These are phyloP conservation scores for Clonostachys chloroleuca DNA, from an alignment of 2,329 filamentous ascomycete species.

Conservation along the genomic window DNA sequence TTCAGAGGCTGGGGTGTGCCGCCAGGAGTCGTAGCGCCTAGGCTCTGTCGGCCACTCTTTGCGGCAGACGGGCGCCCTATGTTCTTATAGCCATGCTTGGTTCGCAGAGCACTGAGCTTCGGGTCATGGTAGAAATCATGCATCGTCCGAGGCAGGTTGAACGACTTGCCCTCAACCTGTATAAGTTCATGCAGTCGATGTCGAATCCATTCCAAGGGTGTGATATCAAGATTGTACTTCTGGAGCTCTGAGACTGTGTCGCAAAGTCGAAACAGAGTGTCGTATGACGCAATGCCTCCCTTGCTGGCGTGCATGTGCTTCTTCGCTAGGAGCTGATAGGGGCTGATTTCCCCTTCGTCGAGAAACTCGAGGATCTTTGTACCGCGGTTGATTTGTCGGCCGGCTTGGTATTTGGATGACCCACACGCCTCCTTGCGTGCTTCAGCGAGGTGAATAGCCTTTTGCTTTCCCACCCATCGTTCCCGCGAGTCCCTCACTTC, in stretches of 20 bases:
- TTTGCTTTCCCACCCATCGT: constrained; percentile 39
- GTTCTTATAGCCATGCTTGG: constrained; percentile 50
- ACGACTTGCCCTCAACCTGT: constrained; percentile 33
- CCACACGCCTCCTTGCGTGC: constrained; percentile 22
- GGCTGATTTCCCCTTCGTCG: constrained; percentile 42
- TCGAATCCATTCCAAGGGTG: constrained; percentile 51
- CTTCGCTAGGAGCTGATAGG: constrained; percentile 52
- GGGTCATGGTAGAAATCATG: constrained; percentile 53
- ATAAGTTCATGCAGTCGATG: constrained; percentile 50
- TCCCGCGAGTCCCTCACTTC: constrained; percentile 36
- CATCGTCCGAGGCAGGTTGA: constrained; percentile 45
- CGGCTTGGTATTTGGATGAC: constrained; percentile 46
- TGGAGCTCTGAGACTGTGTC: constrained; percentile 48
- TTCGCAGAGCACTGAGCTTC: constrained; percentile 42
- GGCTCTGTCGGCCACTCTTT: constrained; percentile 17
- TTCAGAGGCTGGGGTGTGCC: constrained; percentile 6
- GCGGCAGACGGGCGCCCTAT: constrained; percentile 51
- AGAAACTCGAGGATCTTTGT: constrained; percentile 47
- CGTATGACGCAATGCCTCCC: constrained; percentile 42
- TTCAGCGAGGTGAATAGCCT: constrained; percentile 22
- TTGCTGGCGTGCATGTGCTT: constrained; percentile 36
- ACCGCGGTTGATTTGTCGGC: constrained; percentile 52
- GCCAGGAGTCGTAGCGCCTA: neutral
- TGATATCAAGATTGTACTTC: constrained; percentile 47
- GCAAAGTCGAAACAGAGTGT: constrained; percentile 51